These are phyloP conservation scores for Hypoxylon lenormandii DNA, from an alignment of 495 filamentous ascomycete genomes.

Conservation along the genomic window DNA sequence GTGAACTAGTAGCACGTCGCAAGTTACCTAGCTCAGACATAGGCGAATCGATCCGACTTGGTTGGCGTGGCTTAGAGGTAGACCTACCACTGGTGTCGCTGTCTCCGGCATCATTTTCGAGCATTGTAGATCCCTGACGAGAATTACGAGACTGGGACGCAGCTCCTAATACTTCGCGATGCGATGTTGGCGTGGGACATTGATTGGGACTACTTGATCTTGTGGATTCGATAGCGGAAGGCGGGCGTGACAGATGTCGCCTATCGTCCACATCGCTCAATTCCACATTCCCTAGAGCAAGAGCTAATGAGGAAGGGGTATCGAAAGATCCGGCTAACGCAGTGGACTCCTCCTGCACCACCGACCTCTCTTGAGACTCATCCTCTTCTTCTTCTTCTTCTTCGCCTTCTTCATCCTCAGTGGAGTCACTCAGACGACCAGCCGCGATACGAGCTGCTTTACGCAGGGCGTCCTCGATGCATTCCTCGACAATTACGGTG, in stretches of 20 bases:
- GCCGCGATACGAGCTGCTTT: conserved; percentile 90
- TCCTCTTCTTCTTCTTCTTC: conserved; percentile 50
- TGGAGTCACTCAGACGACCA: conserved; percentile 84
- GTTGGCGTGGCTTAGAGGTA: conserved; percentile 75
- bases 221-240: conserved; percentile 65
- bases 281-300: conserved; percentile 65
- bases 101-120: conserved; percentile 80
- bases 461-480: conserved; percentile 88
- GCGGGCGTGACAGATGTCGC: conserved; percentile 57
- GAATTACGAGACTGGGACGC: conserved; percentile 71
- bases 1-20: conserved; percentile 72
- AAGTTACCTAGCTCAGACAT: conserved; percentile 83
- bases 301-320: conserved; percentile 67
- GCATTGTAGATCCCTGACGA: conserved; percentile 76
- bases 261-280: conserved; percentile 56
- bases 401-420: conserved; percentile 65
- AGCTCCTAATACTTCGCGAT: conserved; percentile 74
- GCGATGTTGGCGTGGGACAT: conserved; percentile 89
- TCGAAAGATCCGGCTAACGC: conserved; percentile 68
- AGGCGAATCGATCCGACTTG: conserved; percentile 84
- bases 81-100: conserved; percentile 89
- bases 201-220: conserved; percentile 91
- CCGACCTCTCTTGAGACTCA: conserved; percentile 44
- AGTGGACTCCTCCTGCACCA: conserved; percentile 57
- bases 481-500: conserved; percentile 88